Evolutionary conservation across 2,329 filamentous ascomycete genomes (phyloP).

Genomic region (Stagonosporopsis tanaceti): DNA sequence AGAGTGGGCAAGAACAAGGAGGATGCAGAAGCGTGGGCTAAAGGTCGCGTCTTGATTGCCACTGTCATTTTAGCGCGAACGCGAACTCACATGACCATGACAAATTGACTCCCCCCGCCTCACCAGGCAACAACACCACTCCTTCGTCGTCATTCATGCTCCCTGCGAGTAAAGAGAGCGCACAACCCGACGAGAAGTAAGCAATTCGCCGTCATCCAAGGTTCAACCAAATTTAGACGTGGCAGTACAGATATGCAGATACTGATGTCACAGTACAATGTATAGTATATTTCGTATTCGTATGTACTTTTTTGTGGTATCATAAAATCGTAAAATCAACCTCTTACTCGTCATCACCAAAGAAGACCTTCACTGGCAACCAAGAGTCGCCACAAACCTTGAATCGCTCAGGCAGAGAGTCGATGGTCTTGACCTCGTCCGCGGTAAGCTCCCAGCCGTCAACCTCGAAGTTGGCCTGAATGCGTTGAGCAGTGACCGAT

Average conservation of each 20-base stretch:
- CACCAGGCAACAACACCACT: not conserved
- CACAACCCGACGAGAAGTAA: too few species aligned
- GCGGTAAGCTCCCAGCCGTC: constrained; percentile 76
- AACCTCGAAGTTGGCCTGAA: constrained; percentile 76
- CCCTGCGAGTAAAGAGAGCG: not conserved
- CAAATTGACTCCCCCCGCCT: not conserved
- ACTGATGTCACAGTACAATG: not conserved
- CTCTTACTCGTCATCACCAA: constrained; percentile 76
- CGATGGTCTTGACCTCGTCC: constrained; percentile 75
- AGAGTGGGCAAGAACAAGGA: constrained; percentile 1
- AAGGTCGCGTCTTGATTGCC: constrained; percentile 7
- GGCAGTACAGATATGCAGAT: too few species aligned
- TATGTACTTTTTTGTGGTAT: constrained; percentile 15
- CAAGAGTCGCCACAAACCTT: constrained; percentile 75
- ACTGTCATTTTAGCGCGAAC: constrained; percentile 28
- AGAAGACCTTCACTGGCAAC: constrained; percentile 81
- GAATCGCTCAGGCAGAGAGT: constrained; percentile 75
- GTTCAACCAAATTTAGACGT: too few species aligned
- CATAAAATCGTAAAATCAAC: constrained; percentile 22
- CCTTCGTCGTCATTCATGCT: not conserved
- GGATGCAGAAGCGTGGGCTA: constrained; percentile 2
- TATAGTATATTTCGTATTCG: not conserved
- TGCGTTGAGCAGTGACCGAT: constrained; percentile 75
- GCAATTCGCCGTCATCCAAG: too few species aligned
- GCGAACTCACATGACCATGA: constrained; percentile 33